These are phyloP conservation scores for Termitomyces titanicus DNA, from an alignment of 768 basidiomycete species.

Conservation along the genomic window DNA sequence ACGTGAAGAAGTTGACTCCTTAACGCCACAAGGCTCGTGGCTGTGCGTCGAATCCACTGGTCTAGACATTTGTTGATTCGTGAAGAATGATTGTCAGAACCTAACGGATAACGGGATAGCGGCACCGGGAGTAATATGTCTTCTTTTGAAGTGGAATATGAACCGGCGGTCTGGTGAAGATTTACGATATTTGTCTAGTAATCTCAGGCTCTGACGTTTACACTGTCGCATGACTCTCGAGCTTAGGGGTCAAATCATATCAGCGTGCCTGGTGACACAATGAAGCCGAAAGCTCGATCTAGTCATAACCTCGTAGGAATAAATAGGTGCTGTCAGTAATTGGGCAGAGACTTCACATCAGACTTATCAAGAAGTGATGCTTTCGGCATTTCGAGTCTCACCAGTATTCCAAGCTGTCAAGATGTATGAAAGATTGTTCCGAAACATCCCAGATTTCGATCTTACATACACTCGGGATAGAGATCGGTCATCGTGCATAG, in stretches of 20 bases:
- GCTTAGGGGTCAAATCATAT: slow-evolving; percentile 2
- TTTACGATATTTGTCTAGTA: not conserved
- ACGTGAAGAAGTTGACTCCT: slow-evolving; percentile 2
- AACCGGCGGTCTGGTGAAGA: slow-evolving; percentile 4
- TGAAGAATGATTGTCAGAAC: slow-evolving; percentile 4
- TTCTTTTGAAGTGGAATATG: not conserved
- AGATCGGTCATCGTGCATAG: not conserved
- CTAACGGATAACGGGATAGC: slow-evolving; percentile 1
- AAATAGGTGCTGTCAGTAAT: slow-evolving; percentile 3
- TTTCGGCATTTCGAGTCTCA: slow-evolving; percentile 6
- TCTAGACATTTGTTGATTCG: not conserved
- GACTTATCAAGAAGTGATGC: slow-evolving; percentile 1
- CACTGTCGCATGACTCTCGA: slow-evolving; percentile 5
- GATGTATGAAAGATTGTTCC: not conserved
- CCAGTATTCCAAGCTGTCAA: not conserved
- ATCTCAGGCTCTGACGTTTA: slow-evolving; percentile 2
- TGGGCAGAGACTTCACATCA: slow-evolving; percentile 6
- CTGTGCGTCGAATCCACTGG: slow-evolving; percentile 18
- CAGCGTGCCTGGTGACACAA: not conserved
- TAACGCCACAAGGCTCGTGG: slow-evolving; percentile 24
- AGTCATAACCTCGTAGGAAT: not conserved
- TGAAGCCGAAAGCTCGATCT: not conserved
- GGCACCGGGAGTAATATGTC: slow-evolving; percentile 2
- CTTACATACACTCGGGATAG: slow-evolving; percentile 2
- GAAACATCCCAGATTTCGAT: slow-evolving; percentile 6